phyloP scores from a whole-genome alignment of 441 rosid species.

The Kokia cookei region DNA sequence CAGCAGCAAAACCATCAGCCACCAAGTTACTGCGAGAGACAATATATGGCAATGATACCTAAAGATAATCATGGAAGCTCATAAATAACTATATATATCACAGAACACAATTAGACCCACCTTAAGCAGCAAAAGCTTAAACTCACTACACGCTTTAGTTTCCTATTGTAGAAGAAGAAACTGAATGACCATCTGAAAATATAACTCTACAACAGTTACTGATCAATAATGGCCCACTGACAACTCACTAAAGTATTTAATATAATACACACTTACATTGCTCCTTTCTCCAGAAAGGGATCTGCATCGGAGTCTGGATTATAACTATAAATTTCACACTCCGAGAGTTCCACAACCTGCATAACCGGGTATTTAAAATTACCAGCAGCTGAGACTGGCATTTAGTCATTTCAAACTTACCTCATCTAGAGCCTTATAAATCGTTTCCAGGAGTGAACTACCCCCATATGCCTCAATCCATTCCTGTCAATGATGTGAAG shows the following conservation, averaged over 20 bases:
- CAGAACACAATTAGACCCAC: slow-evolving; percentile 27
- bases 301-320: slow-evolving; percentile 75
- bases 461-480: slow-evolving; percentile 70
- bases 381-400: slow-evolving; percentile 8
- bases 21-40: slow-evolving; percentile 67
- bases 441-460: slow-evolving; percentile 62
- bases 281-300: slow-evolving; percentile 78
- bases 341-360: slow-evolving; percentile 84
- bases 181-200: slow-evolving; percentile 81
- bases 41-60: neutral
- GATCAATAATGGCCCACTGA: neutral
- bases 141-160: slow-evolving; percentile 77
- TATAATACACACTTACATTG: slow-evolving; percentile 40
- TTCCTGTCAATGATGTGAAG: slow-evolving; percentile 35
- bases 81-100: neutral
- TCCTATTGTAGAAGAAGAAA: slow-evolving; percentile 90
- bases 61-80: neutral
- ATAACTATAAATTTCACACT: slow-evolving; percentile 86
- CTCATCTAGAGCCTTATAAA: slow-evolving; percentile 89
- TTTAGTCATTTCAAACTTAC: slow-evolving; percentile 19
- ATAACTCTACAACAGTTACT: slow-evolving; percentile 2
- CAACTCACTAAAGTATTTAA: neutral
- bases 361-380: slow-evolving; percentile 11
- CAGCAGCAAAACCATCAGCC: slow-evolving; percentile 44
- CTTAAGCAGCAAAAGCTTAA: slow-evolving; percentile 77